Percentiles rank a stretch among this genome's conserved stretches.
phyloP scores from a whole-genome alignment of 139 green algal genomes.

The Trebouxia sp. region DNA sequence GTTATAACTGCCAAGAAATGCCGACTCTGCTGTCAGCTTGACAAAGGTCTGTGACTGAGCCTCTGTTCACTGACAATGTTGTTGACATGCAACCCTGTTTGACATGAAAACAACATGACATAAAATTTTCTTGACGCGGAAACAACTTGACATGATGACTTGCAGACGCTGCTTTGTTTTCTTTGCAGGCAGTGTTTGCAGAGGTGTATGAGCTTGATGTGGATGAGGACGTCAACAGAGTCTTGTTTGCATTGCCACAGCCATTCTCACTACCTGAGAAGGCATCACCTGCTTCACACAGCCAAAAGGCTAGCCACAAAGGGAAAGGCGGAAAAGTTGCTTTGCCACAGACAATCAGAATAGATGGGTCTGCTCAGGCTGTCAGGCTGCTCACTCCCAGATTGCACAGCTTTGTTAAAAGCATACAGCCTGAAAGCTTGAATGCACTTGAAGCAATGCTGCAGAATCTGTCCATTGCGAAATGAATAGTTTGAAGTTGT shows the following conservation, averaged over 20 bases:
- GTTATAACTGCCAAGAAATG: too few species aligned
- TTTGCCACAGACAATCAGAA: neutral
- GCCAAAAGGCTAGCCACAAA: neutral
- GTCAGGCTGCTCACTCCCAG: neutral
- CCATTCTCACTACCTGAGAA: neutral
- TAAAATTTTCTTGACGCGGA: neutral
- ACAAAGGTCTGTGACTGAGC: too few species aligned
- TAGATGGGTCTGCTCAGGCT: neutral
- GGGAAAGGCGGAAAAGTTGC: neutral
- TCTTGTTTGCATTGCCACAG: slow-evolving; percentile 47
- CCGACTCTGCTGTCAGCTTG: too few species aligned
- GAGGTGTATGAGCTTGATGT: slow-evolving; percentile 51
- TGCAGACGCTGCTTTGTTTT: neutral
- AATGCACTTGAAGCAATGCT: neutral
- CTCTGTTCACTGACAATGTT: too few species aligned
- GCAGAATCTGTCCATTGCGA: neutral
- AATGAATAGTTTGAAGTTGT: too few species aligned
- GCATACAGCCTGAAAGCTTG: too few species aligned
- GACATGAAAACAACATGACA: too few species aligned
- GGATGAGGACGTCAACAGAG: slow-evolving; percentile 55
- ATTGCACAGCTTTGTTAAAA: neutral
- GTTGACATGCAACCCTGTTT: too few species aligned
- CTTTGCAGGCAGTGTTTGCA: slow-evolving; percentile 38
- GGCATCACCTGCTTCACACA: neutral
- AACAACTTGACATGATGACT: neutral